Evolutionary conservation across 2,329 filamentous ascomycete genomes (phyloP), one percentile per base, ranked within the genome.

Genomic region (Elsinoe arachidis): DNA sequence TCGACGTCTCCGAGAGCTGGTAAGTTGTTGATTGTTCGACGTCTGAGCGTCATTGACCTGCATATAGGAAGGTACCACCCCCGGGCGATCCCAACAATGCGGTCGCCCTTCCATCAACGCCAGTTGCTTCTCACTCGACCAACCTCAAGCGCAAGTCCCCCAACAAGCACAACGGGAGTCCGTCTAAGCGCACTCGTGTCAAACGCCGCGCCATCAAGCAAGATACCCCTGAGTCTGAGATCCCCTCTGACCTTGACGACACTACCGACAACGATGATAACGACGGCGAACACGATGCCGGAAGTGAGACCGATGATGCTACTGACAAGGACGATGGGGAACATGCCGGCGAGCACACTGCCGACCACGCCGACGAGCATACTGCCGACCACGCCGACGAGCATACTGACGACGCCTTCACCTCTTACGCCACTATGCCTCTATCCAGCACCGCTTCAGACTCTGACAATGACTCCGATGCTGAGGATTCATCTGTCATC

Each of bases 1-100:
- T 67, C 11, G 47, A 39, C 2, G 61, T 67, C 33, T 56, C 58
- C 12, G 56, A 58, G 2, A 44, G 37, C 14, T 66, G 64, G 65
- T 65, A 58, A 58, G 63, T 58, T 30, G 43, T 30, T 5, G 19
- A 26, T 10, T 19, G 17, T 17, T 23, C 17, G 17, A 4, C 26
- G 9, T 30, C 26, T 30, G 26, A 30, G 26, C 26, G 26, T 7
- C 4, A 7, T 30, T 30, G 26, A 30, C 26, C 26, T 30, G 26
- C 9, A 30, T 5, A 30, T 30, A 30, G 26, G 26, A 30, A 30
- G 26, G 2, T 10, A 2, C 46, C 12, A 19, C 14, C 14, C 46
- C 15, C 23, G 10, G 46, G 46, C 4, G 12, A 17, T 41, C 12
- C 26, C 46, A 51, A 23, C 30, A 34, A 21, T 15, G 12, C 46